A percentile compares a stretch with the other conserved stretches of the same genome.
These are phyloP conservation scores for Paragyromitra xinjiangensis DNA, from an alignment of 495 filamentous ascomycete genomes.

Conservation along the genomic window DNA sequence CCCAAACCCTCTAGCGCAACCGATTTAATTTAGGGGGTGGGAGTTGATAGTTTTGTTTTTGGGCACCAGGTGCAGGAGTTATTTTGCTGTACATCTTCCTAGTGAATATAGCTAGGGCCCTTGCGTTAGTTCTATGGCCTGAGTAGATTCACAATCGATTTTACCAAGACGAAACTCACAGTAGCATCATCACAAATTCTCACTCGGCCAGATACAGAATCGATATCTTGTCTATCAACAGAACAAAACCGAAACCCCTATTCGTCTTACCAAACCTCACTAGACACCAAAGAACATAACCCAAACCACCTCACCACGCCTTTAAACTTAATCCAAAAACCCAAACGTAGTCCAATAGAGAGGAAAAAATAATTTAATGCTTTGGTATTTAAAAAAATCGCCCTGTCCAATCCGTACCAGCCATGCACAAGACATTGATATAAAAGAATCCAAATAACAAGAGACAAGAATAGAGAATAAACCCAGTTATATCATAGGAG, in stretches of 20 bases:
- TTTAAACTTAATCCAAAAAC: not conserved
- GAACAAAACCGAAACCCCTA: not conserved
- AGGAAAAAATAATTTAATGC: slow-evolving; percentile 9
- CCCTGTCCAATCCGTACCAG: slow-evolving; percentile 10
- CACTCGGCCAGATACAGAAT: not conserved
- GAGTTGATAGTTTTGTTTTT: no score
- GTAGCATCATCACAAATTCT: not conserved
- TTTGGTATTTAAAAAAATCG: slow-evolving; percentile 14
- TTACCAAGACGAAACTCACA: no score
- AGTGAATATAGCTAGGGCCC: no score
- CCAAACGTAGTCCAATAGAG: not conserved
- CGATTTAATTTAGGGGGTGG: no score
- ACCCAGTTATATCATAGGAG: not conserved
- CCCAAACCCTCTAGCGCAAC: no score
- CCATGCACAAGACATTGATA: slow-evolving; percentile 14
- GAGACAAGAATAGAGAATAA: not conserved
- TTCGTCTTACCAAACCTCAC: not conserved
- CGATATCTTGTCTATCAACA: not conserved
- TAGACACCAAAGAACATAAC: not conserved
- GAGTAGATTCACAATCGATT: no score
- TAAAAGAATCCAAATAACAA: not conserved
- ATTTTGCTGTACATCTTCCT: no score
- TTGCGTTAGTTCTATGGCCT: no score
- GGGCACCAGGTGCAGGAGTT: no score
- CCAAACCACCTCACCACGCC: not conserved